phyloP scores from a whole-genome alignment of 768 basidiomycete species.

The Galerina sulciceps region DNA sequence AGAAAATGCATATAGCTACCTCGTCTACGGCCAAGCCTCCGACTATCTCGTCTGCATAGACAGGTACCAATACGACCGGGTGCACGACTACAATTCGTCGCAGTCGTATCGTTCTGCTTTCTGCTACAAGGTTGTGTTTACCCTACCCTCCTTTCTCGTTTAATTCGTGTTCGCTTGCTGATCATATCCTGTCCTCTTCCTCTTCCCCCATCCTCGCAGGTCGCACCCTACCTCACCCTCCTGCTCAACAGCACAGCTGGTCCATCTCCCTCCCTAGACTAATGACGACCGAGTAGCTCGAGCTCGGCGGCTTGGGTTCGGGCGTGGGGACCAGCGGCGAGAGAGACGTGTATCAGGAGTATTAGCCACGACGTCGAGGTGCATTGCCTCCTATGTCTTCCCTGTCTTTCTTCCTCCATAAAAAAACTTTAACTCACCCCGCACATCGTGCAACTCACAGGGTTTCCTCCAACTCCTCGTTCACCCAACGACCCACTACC shows the following conservation, averaged over 20 bases:
- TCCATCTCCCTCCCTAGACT: conserved; percentile 75
- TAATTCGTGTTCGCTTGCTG: not conserved
- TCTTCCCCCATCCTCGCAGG: too few species aligned
- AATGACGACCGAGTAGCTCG: conserved; percentile 71
- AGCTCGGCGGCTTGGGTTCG: conserved; percentile 51
- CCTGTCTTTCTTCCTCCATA: not conserved
- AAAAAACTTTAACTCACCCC: too few species aligned
- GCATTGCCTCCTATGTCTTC: conserved; percentile 17
- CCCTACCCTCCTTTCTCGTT: too few species aligned
- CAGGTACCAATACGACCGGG: conserved; percentile 60
- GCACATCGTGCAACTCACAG: conserved; percentile 43
- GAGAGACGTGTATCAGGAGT: conserved; percentile 82
- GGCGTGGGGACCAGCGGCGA: too few species aligned
- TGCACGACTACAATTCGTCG: conserved; percentile 77
- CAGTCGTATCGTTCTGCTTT: conserved; percentile 70
- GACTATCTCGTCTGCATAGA: conserved; percentile 72
- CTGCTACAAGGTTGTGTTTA: conserved; percentile 62
- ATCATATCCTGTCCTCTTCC: too few species aligned
- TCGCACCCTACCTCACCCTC: conserved; percentile 81
- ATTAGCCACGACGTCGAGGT: conserved; percentile 90
- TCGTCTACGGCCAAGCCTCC: conserved; percentile 69
- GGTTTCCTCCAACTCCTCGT: conserved; percentile 88
- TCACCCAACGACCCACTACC: too few species aligned
- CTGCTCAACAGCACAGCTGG: conserved; percentile 95
- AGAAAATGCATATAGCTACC: too few species aligned